Evolutionary conservation across 2,329 filamentous ascomycete species (phyloP).

Genomic region (Hymenoscyphus occultus): DNA sequence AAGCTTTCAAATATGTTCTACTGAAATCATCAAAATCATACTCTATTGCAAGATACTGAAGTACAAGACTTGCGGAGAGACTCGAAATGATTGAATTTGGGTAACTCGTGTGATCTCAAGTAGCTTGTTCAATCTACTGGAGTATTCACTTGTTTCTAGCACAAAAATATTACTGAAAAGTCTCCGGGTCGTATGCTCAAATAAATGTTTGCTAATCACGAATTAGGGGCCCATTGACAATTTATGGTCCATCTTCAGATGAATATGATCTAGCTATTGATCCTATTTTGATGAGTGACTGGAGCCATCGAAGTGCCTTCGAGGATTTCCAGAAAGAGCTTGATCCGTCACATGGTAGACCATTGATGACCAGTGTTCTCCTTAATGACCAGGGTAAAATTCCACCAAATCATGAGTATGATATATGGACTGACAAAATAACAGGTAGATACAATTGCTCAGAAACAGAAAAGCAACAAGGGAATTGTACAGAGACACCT

Average conservation of each 20-base stretch:
- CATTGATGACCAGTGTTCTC: constrained; percentile 23
- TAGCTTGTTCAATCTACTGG: too few relatives aligned
- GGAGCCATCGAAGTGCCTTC: constrained; percentile 14
- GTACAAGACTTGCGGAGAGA: too few relatives aligned
- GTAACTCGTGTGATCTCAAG: too few relatives aligned
- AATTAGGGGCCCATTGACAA: constrained; percentile 44
- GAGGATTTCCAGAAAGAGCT: constrained; percentile 8
- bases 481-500: not conserved
- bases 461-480: not conserved
- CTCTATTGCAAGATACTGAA: too few relatives aligned
- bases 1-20: not conserved
- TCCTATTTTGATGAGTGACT: constrained; percentile 17
- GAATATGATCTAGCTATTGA: constrained; percentile 17
- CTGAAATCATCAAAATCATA: not conserved
- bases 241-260: constrained; percentile 39
- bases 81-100: too few relatives aligned
- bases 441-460: not conserved
- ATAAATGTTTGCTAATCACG: not conserved
- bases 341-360: not conserved
- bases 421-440: not conserved
- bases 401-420: not conserved
- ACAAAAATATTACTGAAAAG: too few relatives aligned
- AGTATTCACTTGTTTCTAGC: too few relatives aligned
- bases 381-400: constrained; percentile 8
- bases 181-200: not conserved